These are phyloP conservation scores for Candida sanyaensis DNA, from an alignment of 1,139 yeast species.

Conservation along the genomic window DNA sequence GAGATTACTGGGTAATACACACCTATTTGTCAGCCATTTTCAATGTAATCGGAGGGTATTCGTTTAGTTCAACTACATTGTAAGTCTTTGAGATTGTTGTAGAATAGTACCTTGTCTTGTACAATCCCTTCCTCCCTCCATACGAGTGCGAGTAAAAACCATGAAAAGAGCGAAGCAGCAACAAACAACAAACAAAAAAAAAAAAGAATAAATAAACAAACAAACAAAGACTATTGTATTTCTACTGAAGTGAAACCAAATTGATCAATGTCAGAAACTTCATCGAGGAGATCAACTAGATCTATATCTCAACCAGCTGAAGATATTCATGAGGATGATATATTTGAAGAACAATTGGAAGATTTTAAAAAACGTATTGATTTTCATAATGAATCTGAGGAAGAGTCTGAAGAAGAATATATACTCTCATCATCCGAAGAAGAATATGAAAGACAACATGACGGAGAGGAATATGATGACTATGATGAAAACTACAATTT, in stretches of 20 bases:
- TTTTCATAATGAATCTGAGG: conserved; percentile 11
- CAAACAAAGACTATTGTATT: neutral
- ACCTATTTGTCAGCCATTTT: too few species aligned
- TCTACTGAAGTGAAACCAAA: too few species aligned
- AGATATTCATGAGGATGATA: neutral
- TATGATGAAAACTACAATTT: conserved; percentile 50
- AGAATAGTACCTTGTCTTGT: too few species aligned
- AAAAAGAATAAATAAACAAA: neutral
- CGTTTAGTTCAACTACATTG: too few species aligned
- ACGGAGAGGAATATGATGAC: conserved; percentile 27
- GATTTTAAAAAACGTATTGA: conserved; percentile 13
- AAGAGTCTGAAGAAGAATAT: conserved; percentile 12
- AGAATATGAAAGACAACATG: conserved; percentile 9
- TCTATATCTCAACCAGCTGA: neutral
- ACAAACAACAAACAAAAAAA: too few species aligned
- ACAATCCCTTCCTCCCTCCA: too few species aligned
- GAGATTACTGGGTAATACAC: too few species aligned
- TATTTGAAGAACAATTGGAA: conserved; percentile 14
- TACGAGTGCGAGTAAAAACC: too few species aligned
- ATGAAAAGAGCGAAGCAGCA: neutral
- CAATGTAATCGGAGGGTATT: too few species aligned
- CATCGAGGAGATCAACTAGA: neutral
- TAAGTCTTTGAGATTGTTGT: too few species aligned
- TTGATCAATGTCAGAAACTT: neutral
- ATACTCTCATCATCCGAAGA: conserved; percentile 10